Conservation (phyloP, 2,329 filamentous ascomycete genomes). For the Coniochaeta sp. region DNA sequence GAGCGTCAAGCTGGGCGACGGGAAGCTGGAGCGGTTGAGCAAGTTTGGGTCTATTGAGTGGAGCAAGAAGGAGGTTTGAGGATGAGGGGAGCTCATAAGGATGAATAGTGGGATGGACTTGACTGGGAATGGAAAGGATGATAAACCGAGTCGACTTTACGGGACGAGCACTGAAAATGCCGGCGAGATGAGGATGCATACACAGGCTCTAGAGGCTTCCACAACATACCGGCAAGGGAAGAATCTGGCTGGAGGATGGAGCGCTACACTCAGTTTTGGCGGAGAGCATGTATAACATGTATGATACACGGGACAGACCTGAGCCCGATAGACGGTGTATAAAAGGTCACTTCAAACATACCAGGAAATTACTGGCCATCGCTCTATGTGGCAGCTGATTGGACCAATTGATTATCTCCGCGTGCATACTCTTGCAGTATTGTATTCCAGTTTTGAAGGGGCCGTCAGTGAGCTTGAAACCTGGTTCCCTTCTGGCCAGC, state of each 20-base stretch:
- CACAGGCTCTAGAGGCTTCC: too few species aligned
- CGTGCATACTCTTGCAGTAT: not conserved
- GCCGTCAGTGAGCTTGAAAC: not conserved
- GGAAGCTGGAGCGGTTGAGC: slow-evolving; percentile 66
- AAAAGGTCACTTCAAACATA: not conserved
- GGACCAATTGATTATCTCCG: not conserved
- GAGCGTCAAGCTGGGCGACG: slow-evolving; percentile 75
- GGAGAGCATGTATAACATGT: not conserved
- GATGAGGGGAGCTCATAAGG: not conserved
- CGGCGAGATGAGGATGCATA: too few species aligned
- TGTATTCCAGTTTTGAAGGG: not conserved
- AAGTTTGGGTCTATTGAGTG: slow-evolving; percentile 43
- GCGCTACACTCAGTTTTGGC: not conserved
- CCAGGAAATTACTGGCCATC: not conserved
- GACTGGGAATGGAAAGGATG: too few species aligned
- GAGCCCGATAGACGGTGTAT: not conserved
- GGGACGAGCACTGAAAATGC: too few species aligned
- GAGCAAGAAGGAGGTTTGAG: slow-evolving; percentile 24
- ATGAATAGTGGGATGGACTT: not conserved
- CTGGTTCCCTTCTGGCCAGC: not conserved
- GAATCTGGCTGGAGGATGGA: not conserved
- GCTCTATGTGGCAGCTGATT: not conserved
- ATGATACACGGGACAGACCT: not conserved
- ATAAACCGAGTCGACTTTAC: too few species aligned
- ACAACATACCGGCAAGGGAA: not conserved